phyloP scores from a whole-genome alignment of 768 basidiomycete genomes.

The Imleria badia region DNA sequence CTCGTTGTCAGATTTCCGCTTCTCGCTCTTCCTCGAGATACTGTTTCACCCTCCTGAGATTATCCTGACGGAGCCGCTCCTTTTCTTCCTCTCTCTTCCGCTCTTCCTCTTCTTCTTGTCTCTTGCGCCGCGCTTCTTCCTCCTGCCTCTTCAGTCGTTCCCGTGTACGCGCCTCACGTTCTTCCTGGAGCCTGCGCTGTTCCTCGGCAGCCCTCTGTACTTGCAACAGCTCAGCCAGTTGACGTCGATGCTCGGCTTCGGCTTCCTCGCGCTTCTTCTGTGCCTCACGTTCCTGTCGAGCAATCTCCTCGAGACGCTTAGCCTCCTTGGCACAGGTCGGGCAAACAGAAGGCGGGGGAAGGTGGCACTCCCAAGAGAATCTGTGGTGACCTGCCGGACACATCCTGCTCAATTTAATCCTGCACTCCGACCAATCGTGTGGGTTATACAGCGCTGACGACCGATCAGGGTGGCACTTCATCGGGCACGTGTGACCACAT shows the following conservation, averaged over 20 bases:
- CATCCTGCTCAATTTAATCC: constrained; percentile 28
- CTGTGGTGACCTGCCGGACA: constrained; percentile 48
- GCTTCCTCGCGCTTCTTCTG: constrained; percentile 45
- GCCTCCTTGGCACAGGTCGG: constrained; percentile 42
- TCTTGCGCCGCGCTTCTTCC: not conserved
- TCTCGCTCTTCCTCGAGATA: no score
- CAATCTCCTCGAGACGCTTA: constrained; percentile 38
- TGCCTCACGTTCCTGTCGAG: constrained; percentile 35
- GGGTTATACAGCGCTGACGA: constrained; percentile 35
- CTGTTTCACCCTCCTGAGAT: no score
- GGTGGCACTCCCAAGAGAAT: constrained; percentile 42
- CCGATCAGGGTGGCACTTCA: constrained; percentile 55
- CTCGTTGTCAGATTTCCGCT: no score
- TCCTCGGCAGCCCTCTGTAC: constrained; percentile 5
- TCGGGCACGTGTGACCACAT: constrained; percentile 49
- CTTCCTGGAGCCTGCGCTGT: not conserved
- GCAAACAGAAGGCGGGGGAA: constrained; percentile 39
- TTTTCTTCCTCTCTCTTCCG: not conserved
- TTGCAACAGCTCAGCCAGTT: constrained; percentile 39
- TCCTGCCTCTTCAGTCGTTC: constrained; percentile 30
- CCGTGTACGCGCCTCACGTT: constrained; percentile 38
- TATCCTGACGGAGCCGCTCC: no score
- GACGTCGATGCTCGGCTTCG: constrained; percentile 37
- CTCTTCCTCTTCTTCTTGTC: not conserved
- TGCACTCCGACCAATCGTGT: constrained; percentile 41